phyloP scores from a whole-genome alignment of 768 basidiomycete species.

The Psilocybe tampanensis region DNA sequence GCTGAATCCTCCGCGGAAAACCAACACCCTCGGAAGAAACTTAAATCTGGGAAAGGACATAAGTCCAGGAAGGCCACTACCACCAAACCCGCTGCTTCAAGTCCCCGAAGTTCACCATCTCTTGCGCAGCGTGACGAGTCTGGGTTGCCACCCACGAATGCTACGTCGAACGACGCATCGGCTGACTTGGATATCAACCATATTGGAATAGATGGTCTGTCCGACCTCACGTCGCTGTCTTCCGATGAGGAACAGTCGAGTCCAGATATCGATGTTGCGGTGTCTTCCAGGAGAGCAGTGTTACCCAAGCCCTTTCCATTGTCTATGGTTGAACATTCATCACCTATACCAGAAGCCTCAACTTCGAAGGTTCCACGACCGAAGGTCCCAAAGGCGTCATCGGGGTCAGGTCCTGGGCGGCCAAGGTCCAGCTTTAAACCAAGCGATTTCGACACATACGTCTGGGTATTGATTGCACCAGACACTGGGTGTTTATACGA shows the following conservation, averaged over 20 bases:
- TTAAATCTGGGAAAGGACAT: conserved; percentile 5
- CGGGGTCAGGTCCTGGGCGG: background rate
- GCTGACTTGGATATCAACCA: background rate
- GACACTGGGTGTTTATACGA: conserved; percentile 33
- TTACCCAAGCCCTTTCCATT: background rate
- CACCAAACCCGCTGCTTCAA: background rate
- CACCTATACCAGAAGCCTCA: background rate
- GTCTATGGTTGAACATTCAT: background rate
- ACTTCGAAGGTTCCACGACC: background rate
- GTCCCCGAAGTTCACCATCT: background rate
- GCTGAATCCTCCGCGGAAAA: background rate
- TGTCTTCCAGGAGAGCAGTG: background rate
- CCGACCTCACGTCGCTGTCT: conserved; percentile 21
- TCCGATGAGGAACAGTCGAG: conserved; percentile 6
- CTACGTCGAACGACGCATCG: background rate
- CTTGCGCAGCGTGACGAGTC: background rate
- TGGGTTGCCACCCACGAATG: background rate
- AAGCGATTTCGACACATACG: conserved; percentile 32
- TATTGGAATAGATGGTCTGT: conserved; percentile 5
- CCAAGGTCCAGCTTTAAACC: background rate
- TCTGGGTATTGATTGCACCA: conserved; percentile 57
- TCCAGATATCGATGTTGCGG: background rate
- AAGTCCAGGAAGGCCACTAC: background rate
- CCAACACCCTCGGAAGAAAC: background rate
- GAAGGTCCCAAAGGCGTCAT: background rate